These are phyloP conservation scores for Ophiocordyceps robertsii DNA, from an alignment of 2,329 filamentous ascomycete genomes.

Conservation along the genomic window DNA sequence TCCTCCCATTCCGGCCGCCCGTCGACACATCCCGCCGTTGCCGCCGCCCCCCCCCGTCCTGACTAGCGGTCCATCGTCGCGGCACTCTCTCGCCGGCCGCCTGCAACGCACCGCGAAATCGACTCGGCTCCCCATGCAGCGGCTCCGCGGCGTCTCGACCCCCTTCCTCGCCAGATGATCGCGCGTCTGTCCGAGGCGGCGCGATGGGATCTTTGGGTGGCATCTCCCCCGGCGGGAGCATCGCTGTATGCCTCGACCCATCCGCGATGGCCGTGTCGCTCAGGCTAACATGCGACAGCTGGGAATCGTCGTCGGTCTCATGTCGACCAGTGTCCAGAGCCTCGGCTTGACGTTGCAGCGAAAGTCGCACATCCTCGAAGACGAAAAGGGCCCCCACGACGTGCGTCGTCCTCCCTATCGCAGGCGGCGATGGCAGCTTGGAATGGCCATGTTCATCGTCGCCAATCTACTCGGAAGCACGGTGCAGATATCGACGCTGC, in stretches of 20 bases:
- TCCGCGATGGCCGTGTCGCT: slow-evolving; percentile 8
- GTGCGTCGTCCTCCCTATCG: slow-evolving; percentile 76
- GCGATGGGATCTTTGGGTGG: slow-evolving; percentile 61
- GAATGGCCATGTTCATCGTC: slow-evolving; percentile 94
- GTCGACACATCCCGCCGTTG: no score
- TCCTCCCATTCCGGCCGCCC: no score
- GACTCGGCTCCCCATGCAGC: slow-evolving; percentile 11
- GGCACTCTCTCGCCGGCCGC: not conserved
- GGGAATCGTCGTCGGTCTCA: slow-evolving; percentile 81
- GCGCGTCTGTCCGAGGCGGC: slow-evolving; percentile 21
- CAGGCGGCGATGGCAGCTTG: slow-evolving; percentile 86
- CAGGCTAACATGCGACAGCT: slow-evolving; percentile 40
- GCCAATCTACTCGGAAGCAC: slow-evolving; percentile 91
- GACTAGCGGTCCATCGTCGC: not conserved
- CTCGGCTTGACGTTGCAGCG: slow-evolving; percentile 90
- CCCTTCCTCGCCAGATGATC: slow-evolving; percentile 30
- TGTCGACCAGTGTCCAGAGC: slow-evolving; percentile 91
- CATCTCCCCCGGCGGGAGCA: slow-evolving; percentile 64
- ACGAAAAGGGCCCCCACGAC: slow-evolving; percentile 75
- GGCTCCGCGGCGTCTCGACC: slow-evolving; percentile 2
- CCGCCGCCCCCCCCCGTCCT: no score
- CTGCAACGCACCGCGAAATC: not conserved
- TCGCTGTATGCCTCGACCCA: slow-evolving; percentile 43
- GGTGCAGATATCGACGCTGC: slow-evolving; percentile 93
- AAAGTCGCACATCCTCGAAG: slow-evolving; percentile 95